Percentiles rank a stretch among this genome's conserved stretches.
Conservation (phyloP, 1,139 yeast genomes). For the Geotrichum carabidarum region DNA sequence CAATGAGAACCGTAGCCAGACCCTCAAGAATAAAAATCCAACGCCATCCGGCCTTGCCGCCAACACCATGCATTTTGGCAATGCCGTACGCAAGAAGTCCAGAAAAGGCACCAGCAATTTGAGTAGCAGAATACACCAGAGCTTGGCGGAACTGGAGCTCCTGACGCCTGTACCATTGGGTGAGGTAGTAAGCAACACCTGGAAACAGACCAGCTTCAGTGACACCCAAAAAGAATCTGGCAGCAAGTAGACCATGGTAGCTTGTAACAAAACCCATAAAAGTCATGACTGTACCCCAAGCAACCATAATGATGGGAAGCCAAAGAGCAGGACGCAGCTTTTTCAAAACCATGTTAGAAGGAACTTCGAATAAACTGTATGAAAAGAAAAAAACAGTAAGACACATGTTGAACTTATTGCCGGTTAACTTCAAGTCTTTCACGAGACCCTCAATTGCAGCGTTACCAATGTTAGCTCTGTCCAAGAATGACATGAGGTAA, state of each 20-base stretch:
- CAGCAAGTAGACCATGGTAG: constrained; percentile 43
- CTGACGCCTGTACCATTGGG: constrained; percentile 34
- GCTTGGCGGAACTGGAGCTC: constrained; percentile 50
- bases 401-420: constrained; percentile 48
- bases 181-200: constrained; percentile 30
- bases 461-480: constrained; percentile 53
- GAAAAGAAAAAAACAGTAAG: constrained; percentile 59
- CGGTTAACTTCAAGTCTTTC: constrained; percentile 37
- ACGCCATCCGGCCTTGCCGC: constrained; percentile 14
- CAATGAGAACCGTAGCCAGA: constrained; percentile 11
- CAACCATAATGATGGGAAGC: constrained; percentile 45
- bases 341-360: constrained; percentile 51
- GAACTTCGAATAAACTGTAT: constrained; percentile 49
- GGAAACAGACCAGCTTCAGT: constrained; percentile 30
- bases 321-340: constrained; percentile 51
- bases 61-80: constrained; percentile 32
- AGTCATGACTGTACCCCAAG: constrained; percentile 47
- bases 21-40: constrained; percentile 17
- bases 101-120: constrained; percentile 30
- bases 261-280: constrained; percentile 45
- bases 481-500: constrained; percentile 59
- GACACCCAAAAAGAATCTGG: constrained; percentile 38
- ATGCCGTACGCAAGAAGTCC: constrained; percentile 36
- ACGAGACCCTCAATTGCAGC: constrained; percentile 60
- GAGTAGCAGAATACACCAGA: constrained; percentile 46